phyloP scores from a whole-genome alignment of 192 early-diverging fungal genomes.

The Linnemannia schmuckeri region DNA sequence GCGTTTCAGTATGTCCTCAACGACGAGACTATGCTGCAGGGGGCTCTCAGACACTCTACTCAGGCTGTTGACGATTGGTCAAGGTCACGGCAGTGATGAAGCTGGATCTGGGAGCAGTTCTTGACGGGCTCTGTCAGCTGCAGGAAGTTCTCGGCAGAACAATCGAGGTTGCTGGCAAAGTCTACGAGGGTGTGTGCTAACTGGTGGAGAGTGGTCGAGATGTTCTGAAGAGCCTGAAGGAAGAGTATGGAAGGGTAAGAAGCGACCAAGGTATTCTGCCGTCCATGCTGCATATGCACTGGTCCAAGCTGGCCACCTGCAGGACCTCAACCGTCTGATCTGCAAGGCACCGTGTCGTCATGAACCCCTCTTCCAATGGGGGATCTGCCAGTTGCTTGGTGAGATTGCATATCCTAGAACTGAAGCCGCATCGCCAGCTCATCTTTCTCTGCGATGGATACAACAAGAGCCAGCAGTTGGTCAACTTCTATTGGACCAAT shows the following conservation, averaged over 20 bases:
- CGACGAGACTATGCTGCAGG: conserved; percentile 3
- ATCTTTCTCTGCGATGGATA: too few relatives aligned
- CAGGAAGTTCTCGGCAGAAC: neutral
- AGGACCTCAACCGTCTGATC: neutral
- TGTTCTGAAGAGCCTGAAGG: conserved; percentile 14
- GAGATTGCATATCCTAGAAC: neutral
- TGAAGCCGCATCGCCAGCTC: too few relatives aligned
- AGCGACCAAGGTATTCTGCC: conserved; percentile 16
- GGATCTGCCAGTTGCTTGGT: neutral
- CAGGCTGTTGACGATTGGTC: neutral
- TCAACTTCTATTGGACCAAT: too few relatives aligned
- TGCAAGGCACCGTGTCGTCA: conserved; percentile 7
- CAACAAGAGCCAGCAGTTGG: too few relatives aligned
- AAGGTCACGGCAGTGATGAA: neutral
- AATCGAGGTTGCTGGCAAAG: neutral
- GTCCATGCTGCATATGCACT: neutral
- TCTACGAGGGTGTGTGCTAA: neutral
- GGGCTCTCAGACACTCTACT: neutral
- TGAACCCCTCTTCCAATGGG: conserved; percentile 13
- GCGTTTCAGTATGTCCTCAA: conserved; percentile 18
- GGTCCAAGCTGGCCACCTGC: conserved; percentile 3
- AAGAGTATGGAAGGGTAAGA: neutral
- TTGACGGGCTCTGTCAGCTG: neutral
- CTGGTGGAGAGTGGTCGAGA: conserved; percentile 5
- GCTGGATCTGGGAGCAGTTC: neutral